phyloP scores from a whole-genome alignment of 371 early-diverging fungal species.

The Batkoa obscura region DNA sequence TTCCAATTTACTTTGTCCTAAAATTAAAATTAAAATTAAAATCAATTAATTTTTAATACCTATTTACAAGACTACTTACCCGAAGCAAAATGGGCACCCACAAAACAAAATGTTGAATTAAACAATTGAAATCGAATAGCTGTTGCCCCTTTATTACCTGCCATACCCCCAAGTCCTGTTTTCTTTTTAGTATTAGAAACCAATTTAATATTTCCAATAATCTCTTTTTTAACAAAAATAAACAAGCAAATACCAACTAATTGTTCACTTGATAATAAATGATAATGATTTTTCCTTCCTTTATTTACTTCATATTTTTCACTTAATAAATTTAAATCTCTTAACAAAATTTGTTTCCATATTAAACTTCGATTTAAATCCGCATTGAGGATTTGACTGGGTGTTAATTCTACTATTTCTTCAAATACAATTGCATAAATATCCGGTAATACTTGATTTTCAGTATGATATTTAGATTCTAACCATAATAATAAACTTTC shows the following conservation, averaged over 20 bases:
- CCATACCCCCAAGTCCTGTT: constrained; percentile 1
- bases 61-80: too few species aligned
- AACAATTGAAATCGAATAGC: constrained; percentile 66
- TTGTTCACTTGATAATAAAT: not conserved
- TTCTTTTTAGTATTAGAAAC: not conserved
- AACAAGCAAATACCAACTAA: constrained; percentile 2
- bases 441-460: constrained; percentile 42
- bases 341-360: not conserved
- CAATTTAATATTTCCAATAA: too few species aligned
- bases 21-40: too few species aligned
- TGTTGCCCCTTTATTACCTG: constrained; percentile 75
- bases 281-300: too few species aligned
- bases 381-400: constrained; percentile 19
- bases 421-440: constrained; percentile 78
- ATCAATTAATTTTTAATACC: too few species aligned
- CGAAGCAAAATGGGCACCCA: constrained; percentile 86
- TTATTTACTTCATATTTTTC: not conserved
- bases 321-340: not conserved
- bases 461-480: constrained; percentile 13
- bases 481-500: constrained; percentile 54
- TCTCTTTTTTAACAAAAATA: not conserved
- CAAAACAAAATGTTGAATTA: constrained; percentile 73
- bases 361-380: not conserved
- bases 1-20: constrained; percentile 42
- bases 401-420: constrained; percentile 83